These are phyloP conservation scores for Verruconis gallopava DNA, from an alignment of 2,329 filamentous ascomycete genomes.

Conservation along the genomic window DNA sequence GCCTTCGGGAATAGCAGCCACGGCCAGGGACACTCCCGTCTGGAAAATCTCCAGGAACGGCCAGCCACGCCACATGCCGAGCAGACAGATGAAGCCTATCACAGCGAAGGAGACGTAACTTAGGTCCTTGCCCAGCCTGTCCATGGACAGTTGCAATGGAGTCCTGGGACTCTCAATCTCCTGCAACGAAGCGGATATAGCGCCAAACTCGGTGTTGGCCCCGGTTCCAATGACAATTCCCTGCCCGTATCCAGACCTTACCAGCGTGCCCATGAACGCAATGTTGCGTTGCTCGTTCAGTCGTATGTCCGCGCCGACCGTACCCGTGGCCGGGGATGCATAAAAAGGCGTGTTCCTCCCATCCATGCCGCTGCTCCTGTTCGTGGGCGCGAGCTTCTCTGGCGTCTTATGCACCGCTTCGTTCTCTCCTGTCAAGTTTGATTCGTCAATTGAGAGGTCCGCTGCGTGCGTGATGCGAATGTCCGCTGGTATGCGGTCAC, in stretches of 20 bases:
- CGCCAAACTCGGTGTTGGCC: conserved; percentile 85
- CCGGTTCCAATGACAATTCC: conserved; percentile 97
- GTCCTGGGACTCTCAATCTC: conserved; percentile 93
- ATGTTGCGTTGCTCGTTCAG: conserved; percentile 75
- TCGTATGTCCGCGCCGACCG: conserved; percentile 50
- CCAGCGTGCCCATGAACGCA: conserved; percentile 94
- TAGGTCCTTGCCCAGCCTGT: conserved; percentile 86
- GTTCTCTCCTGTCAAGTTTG: conserved; percentile 92
- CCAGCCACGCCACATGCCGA: conserved; percentile 84
- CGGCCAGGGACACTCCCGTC: conserved; percentile 90
- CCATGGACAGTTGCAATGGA: conserved; percentile 91
- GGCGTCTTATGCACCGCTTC: conserved; percentile 74
- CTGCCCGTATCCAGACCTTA: conserved; percentile 88
- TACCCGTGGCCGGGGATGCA: conserved; percentile 44
- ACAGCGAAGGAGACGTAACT: conserved; percentile 95
- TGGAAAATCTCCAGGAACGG: conserved; percentile 89
- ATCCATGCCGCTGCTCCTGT: neutral
- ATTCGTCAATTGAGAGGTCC: conserved; percentile 89
- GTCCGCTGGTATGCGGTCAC: conserved; percentile 91
- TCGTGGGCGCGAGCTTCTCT: conserved; percentile 40
- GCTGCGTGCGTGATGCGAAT: conserved; percentile 84
- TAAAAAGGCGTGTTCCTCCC: conserved; percentile 35
- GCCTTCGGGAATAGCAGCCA: conserved; percentile 91
- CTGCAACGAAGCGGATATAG: conserved; percentile 85
- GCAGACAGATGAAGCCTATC: conserved; percentile 81